These are phyloP conservation scores for Neurospora sp. DNA, from an alignment of 495 filamentous ascomycete genomes.

Conservation along the genomic window DNA sequence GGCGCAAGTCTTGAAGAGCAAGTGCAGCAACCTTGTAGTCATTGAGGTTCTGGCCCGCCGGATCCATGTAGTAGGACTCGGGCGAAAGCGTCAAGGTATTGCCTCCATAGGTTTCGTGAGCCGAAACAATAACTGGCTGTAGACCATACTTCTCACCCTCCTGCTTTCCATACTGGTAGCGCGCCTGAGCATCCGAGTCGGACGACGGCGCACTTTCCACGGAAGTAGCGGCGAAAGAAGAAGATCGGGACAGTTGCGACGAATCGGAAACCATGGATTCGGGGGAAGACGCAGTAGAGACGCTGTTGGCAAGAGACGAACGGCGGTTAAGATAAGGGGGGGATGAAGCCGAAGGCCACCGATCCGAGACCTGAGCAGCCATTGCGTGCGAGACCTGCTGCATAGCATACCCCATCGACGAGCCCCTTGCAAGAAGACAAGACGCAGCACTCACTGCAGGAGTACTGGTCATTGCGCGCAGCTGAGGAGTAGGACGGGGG, in stretches of 20 bases:
- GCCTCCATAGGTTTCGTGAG: slow-evolving; percentile 45
- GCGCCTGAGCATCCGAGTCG: slow-evolving; percentile 74
- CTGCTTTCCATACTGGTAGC: slow-evolving; percentile 64
- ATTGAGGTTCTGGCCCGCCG: slow-evolving; percentile 43
- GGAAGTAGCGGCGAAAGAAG: slow-evolving; percentile 62
- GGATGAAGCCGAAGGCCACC: slow-evolving; percentile 48
- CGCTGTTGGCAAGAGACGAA: slow-evolving; percentile 66
- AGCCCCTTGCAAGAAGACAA: slow-evolving; percentile 39
- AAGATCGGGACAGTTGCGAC: slow-evolving; percentile 63
- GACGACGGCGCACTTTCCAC: slow-evolving; percentile 55
- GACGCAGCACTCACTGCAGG: slow-evolving; percentile 76
- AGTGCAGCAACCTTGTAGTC: slow-evolving; percentile 45
- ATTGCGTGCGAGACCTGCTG: slow-evolving; percentile 57
- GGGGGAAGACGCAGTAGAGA: slow-evolving; percentile 71
- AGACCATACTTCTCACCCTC: slow-evolving; percentile 41
- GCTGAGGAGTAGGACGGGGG: slow-evolving; percentile 71
- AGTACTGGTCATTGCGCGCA: slow-evolving; percentile 56
- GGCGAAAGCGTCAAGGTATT: slow-evolving; percentile 49
- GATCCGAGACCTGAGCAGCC: slow-evolving; percentile 43
- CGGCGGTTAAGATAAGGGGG: slow-evolving; percentile 53
- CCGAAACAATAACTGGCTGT: slow-evolving; percentile 38
- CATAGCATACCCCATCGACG: slow-evolving; percentile 74
- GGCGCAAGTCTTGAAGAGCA: slow-evolving; percentile 55
- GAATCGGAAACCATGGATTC: slow-evolving; percentile 86
- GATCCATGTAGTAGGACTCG: slow-evolving; percentile 43